These are phyloP conservation scores for Didymella sp. DNA, from an alignment of 2,329 filamentous ascomycete species.

Conservation along the genomic window DNA sequence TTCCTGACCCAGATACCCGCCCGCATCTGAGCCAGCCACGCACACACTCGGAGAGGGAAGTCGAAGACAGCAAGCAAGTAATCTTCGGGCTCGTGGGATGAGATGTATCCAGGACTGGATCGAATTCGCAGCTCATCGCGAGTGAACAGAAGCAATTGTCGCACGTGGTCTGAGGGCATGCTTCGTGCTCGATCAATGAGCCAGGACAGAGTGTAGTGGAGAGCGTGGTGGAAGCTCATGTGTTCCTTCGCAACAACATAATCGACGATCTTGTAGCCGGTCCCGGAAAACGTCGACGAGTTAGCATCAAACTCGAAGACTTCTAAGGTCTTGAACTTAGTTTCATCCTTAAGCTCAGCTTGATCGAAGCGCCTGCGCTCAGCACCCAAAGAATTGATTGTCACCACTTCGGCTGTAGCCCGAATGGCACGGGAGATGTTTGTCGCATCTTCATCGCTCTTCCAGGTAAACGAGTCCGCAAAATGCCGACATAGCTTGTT, in stretches of 20 bases:
- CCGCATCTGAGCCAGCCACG: slow-evolving; percentile 98
- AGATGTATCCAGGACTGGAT: slow-evolving; percentile 65
- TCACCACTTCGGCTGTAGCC: slow-evolving; percentile 80
- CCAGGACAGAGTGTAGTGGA: slow-evolving; percentile 97
- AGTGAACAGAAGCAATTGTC: slow-evolving; percentile 73
- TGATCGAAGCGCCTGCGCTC: slow-evolving; percentile 85
- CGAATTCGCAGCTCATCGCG: slow-evolving; percentile 72
- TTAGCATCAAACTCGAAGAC: slow-evolving; percentile 79
- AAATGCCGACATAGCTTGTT: slow-evolving; percentile 90
- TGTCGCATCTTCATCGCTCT: slow-evolving; percentile 67
- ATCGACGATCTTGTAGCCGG: slow-evolving; percentile 70
- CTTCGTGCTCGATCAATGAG: slow-evolving; percentile 86
- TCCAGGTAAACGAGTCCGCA: slow-evolving; percentile 81
- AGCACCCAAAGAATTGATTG: slow-evolving; percentile 86
- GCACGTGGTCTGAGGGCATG: slow-evolving; percentile 72
- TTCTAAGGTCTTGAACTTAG: slow-evolving; percentile 78
- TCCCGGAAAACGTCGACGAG: slow-evolving; percentile 35
- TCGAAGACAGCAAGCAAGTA: slow-evolving; percentile 89
- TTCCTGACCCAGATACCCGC: slow-evolving; percentile 99
- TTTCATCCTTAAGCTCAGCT: slow-evolving; percentile 85
- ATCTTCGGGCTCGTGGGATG: slow-evolving; percentile 72
- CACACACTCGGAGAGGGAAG: slow-evolving; percentile 89
- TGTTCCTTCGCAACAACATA: slow-evolving; percentile 88
- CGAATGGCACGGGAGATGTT: slow-evolving; percentile 75
- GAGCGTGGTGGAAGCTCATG: slow-evolving; percentile 95